phyloP scores from a whole-genome alignment of 2,329 filamentous ascomycete genomes.

The Ceratocystis colombiana region DNA sequence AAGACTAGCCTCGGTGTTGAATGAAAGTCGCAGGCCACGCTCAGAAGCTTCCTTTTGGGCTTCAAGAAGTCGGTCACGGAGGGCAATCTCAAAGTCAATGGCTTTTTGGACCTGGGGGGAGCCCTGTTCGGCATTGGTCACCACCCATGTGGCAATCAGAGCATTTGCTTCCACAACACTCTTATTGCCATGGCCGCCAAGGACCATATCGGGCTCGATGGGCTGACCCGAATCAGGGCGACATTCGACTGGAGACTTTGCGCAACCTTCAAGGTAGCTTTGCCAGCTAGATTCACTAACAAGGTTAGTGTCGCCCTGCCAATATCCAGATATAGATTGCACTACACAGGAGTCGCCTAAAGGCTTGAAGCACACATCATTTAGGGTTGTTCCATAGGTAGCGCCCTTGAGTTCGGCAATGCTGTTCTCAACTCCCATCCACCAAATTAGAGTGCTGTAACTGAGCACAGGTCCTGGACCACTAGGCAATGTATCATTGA shows the following conservation, averaged over 20 bases:
- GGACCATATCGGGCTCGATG: conserved; percentile 70
- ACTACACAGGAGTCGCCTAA: conserved; percentile 81
- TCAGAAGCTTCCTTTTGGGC: conserved; percentile 68
- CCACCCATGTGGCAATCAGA: conserved; percentile 86
- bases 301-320: conserved; percentile 54
- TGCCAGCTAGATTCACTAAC: conserved; percentile 61
- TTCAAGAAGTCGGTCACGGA: conserved; percentile 64
- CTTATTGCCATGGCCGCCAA: conserved; percentile 66
- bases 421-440: conserved; percentile 78
- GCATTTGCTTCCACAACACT: conserved; percentile 60
- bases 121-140: conserved; percentile 73
- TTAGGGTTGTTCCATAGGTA: conserved; percentile 56
- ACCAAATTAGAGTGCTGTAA: conserved; percentile 85
- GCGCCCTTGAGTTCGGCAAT: conserved; percentile 62
- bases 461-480: conserved; percentile 67
- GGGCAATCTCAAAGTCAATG: conserved; percentile 78
- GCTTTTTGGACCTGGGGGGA: conserved; percentile 59
- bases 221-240: conserved; percentile 84
- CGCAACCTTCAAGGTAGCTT: conserved; percentile 60
- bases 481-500: conserved; percentile 65
- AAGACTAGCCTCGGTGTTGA: conserved; percentile 88
- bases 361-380: conserved; percentile 91
- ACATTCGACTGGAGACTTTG: conserved; percentile 70
- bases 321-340: conserved; percentile 87
- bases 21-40: conserved; percentile 76